phyloP scores from a whole-genome alignment of 2,329 filamentous ascomycete species.

The Didymella sp. region DNA sequence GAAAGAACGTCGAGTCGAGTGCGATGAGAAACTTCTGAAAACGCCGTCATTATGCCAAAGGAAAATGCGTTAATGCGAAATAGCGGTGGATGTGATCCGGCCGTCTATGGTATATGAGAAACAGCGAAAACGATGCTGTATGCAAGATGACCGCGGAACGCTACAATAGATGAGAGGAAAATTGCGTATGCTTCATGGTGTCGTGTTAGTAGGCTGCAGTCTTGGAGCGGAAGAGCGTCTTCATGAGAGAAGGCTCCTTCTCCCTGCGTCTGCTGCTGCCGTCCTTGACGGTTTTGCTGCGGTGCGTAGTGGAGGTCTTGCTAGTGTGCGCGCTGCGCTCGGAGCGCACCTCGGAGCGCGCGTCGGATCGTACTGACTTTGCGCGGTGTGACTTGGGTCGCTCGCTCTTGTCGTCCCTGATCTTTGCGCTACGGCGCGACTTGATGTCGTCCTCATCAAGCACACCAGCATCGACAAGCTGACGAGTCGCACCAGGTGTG shows the following conservation, averaged over 20 bases:
- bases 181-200: not conserved
- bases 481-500: slow-evolving; percentile 62
- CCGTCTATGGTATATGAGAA: slow-evolving; percentile 17
- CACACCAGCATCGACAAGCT: slow-evolving; percentile 55
- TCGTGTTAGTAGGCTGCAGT: slow-evolving; percentile 25
- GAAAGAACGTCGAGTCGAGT: not conserved
- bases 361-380: slow-evolving; percentile 14
- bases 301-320: slow-evolving; percentile 33
- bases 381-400: slow-evolving; percentile 38
- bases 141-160: slow-evolving; percentile 10
- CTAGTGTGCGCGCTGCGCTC: slow-evolving; percentile 38
- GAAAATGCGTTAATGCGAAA: slow-evolving; percentile 4
- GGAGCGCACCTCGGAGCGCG: slow-evolving; percentile 36
- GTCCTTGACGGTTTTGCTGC: slow-evolving; percentile 38
- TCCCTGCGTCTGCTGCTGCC: slow-evolving; percentile 43
- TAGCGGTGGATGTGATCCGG: slow-evolving; percentile 1
- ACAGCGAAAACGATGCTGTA: slow-evolving; percentile 1
- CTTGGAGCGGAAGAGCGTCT: slow-evolving; percentile 52
- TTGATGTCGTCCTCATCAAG: slow-evolving; percentile 58
- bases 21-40: not conserved
- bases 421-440: slow-evolving; percentile 41
- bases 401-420: slow-evolving; percentile 30
- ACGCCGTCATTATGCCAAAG: not conserved
- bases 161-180: not conserved
- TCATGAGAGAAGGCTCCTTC: slow-evolving; percentile 53